Evolutionary conservation across 148 eudicot genomes (phyloP).

Genomic region (Chenopodium album): DNA sequence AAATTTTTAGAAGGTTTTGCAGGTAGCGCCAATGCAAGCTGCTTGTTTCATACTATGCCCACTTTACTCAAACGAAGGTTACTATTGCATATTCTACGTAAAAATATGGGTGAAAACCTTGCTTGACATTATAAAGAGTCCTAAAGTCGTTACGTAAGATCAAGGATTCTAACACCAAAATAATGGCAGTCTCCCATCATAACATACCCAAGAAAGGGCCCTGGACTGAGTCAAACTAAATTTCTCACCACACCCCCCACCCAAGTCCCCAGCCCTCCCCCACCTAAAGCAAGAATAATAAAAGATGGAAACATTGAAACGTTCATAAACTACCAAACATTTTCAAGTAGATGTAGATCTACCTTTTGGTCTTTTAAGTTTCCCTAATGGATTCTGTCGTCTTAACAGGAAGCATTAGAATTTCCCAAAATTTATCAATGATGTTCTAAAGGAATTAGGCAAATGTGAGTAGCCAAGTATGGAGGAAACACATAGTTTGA

Average conservation of each 20-base stretch:
- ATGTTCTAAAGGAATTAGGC: not conserved
- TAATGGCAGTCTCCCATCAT: not conserved
- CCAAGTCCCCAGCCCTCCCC: too few relatives aligned
- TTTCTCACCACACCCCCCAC: not conserved
- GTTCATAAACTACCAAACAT: not conserved
- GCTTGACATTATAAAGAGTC: not conserved
- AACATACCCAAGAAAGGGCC: not conserved
- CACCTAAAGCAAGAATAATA: too few relatives aligned
- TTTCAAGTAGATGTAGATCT: not conserved
- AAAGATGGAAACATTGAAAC: too few relatives aligned
- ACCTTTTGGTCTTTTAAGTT: too few relatives aligned
- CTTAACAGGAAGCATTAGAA: not conserved
- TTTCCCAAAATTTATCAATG: not conserved
- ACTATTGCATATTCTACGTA: not conserved
- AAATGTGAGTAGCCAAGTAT: not conserved
- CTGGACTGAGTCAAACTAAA: not conserved
- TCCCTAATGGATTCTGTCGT: too few relatives aligned
- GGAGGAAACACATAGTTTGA: not conserved
- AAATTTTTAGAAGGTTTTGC: not conserved
- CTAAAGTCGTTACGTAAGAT: not conserved
- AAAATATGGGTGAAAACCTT: not conserved
- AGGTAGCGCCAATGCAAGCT: not conserved
- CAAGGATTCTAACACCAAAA: not conserved
- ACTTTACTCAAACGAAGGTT: not conserved
- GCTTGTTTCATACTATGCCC: not conserved